Percentiles rank a stretch among this genome's conserved stretches.
Conservation (phyloP, 176 grass and related monocot species). For the Leersia perrieri region DNA sequence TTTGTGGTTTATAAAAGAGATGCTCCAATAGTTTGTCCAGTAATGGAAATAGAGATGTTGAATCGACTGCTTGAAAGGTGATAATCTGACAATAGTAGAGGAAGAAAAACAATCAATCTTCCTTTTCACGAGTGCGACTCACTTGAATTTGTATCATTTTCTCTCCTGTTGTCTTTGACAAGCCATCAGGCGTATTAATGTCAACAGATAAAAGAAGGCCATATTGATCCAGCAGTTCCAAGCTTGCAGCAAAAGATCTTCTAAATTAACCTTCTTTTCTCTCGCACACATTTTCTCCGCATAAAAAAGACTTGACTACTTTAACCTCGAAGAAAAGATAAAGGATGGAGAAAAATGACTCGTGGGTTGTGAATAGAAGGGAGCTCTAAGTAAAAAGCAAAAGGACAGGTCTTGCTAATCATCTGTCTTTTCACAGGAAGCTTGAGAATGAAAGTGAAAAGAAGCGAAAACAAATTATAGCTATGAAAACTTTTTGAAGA, state of each 20-base stretch:
- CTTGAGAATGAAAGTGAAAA: conserved; percentile 11
- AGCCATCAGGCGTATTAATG: neutral
- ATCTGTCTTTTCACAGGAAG: conserved; percentile 16
- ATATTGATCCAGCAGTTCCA: neutral
- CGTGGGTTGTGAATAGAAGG: neutral
- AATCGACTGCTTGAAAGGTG: neutral
- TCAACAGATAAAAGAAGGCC: neutral
- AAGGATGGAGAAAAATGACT: neutral
- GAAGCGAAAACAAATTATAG: neutral
- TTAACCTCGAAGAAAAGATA: neutral
- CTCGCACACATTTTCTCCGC: neutral
- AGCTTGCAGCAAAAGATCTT: neutral
- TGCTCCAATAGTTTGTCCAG: neutral
- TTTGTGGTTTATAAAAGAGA: neutral
- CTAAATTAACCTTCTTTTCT: neutral
- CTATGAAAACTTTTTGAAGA: conserved; percentile 1
- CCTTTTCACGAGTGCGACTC: neutral
- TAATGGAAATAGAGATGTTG: neutral
- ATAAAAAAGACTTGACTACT: neutral
- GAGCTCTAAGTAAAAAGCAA: conserved; percentile 22
- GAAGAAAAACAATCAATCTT: neutral
- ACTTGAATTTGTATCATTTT: neutral
- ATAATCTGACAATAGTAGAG: neutral
- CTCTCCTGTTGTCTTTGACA: neutral
- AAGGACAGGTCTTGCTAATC: neutral